Evolutionary conservation across 176 grass and related monocot species (phyloP), one percentile per base, ranked within the genome.

Genomic region (Coix lacrymajobi): DNA sequence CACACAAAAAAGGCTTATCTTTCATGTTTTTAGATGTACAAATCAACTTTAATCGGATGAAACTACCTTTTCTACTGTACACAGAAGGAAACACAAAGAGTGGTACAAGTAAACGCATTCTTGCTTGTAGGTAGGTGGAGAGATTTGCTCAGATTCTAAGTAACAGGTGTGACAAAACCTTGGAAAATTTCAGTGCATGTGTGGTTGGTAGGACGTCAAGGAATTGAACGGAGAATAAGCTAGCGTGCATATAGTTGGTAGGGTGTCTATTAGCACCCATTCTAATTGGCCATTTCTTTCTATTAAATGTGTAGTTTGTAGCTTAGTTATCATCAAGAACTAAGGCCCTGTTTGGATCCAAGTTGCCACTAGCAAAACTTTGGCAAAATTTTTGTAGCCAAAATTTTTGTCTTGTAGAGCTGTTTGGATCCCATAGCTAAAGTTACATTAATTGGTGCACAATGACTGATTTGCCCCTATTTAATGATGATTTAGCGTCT

Each of bases 161-260:
- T 44, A 58, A 85, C 37, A 90, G 24, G 71, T 71, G 71, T 85
- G 88, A 89, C 78, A 38, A 89, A 89, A 77, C 57, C 65, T 60
- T 72, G 28, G 71, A 49, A 67, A 83, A 49, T 49, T 73, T 78
- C 72, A 78, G 75, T 77, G 61, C 71, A 60, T 67, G 17, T 37
- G 14, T 79, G 83, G 88, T 90, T 83, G 88, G 83, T 90, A 86
- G 83, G 45, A 82, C 41, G 83, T 90, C 83, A 86, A 56, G n/a
- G 45, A 46, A 60, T 60, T 22, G 7, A 46, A 64, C 30, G 36
- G 64, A 60, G 79, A 78, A 67, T 78, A 33, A 49, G 58, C 70
- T n/a, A 43, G 52, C 33, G 60, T 58, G 34, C 37, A 74, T 33
- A 67, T 33, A 67, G 79, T 78, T 86, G 88, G 88, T 79, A 68